These are phyloP conservation scores for Dendryphion nanum DNA, from an alignment of 2,329 filamentous ascomycete genomes.

Conservation along the genomic window DNA sequence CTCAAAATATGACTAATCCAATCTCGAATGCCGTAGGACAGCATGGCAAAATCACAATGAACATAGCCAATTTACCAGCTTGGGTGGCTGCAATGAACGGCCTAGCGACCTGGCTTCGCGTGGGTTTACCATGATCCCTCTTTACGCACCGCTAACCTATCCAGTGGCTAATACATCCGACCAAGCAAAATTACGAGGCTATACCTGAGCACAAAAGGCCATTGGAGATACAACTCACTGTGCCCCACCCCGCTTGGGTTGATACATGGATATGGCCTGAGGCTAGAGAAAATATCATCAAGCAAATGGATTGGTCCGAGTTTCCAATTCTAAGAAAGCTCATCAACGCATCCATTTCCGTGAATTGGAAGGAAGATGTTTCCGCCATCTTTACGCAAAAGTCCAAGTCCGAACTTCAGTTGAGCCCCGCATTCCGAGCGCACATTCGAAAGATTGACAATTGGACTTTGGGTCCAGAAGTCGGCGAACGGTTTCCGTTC, in stretches of 20 bases:
- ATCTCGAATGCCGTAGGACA: conserved; percentile 11
- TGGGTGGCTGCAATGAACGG: conserved; percentile 9
- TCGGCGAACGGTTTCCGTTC: conserved; percentile 3
- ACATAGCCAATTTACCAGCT: conserved; percentile 1
- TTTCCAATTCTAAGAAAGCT: conserved; percentile 3
- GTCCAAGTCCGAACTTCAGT: conserved; percentile 1
- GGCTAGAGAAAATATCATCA: conserved; percentile 5
- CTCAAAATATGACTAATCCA: conserved; percentile 1
- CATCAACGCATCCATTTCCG: conserved; percentile 2
- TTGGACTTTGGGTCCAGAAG: conserved; percentile 2
- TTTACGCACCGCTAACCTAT: too few species aligned
- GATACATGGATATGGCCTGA: conserved; percentile 5
- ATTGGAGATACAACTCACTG: conserved; percentile 4
- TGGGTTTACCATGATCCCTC: too few species aligned
- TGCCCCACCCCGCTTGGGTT: conserved; percentile 8
- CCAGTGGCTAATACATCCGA: conserved; percentile 10
- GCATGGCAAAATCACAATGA: conserved; percentile 9
- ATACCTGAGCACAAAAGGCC: conserved; percentile 8
- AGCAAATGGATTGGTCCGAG: conserved; percentile 6
- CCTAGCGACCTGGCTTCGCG: neutral
- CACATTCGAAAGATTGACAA: conserved; percentile 6
- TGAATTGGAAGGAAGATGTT: conserved; percentile 8
- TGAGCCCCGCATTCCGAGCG: conserved; percentile 2
- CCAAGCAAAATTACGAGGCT: conserved; percentile 10
- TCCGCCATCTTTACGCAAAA: neutral